phyloP scores from a whole-genome alignment of 345 rosid species.

The Rubroshorea leprosula region DNA sequence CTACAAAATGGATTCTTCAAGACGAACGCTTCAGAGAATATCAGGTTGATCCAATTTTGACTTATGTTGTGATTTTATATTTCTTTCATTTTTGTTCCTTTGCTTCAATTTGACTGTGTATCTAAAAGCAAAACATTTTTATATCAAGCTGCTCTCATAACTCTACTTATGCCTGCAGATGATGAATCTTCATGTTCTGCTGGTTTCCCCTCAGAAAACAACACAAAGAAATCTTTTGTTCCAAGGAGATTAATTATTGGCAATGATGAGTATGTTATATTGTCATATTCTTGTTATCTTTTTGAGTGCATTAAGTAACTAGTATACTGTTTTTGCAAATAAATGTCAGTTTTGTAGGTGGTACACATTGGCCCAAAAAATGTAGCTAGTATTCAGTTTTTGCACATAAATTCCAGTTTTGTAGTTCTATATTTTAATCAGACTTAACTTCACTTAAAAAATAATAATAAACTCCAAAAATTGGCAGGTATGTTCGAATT shows the following conservation, averaged over 20 bases:
- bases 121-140: neutral
- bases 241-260: slow-evolving; percentile 91
- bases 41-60: slow-evolving; percentile 42
- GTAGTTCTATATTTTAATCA: neutral
- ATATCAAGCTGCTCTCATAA: neutral
- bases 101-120: neutral
- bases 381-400: too few species aligned
- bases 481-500: slow-evolving; percentile 85
- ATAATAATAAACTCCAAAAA: slow-evolving; percentile 2
- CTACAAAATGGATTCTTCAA: slow-evolving; percentile 90
- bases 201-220: slow-evolving; percentile 34
- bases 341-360: neutral
- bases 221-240: slow-evolving; percentile 54
- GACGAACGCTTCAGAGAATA: slow-evolving; percentile 83
- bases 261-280: slow-evolving; percentile 79
- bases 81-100: neutral
- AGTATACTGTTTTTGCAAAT: neutral
- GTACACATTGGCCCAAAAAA: too few species aligned
- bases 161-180: slow-evolving; percentile 31
- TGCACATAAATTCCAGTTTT: neutral
- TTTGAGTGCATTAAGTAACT: neutral
- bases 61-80: neutral
- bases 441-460: neutral
- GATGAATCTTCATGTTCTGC: slow-evolving; percentile 43
- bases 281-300: neutral